Conservation (phyloP, 106 monocot genomes). For the Chionographis japonica region DNA sequence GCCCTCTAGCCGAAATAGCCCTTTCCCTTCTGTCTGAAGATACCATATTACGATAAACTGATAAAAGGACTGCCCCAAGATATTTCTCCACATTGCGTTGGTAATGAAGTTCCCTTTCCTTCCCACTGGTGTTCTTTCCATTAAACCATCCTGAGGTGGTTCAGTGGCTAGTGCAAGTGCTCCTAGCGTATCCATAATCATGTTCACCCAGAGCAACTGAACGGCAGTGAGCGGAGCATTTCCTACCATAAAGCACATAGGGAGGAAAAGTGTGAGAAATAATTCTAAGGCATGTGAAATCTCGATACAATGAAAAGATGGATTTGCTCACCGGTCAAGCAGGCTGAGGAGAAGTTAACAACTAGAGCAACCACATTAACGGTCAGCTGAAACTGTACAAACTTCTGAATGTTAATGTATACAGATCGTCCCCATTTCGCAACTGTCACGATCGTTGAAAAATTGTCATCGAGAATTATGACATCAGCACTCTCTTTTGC, state of each 20-base stretch:
- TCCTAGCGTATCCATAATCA: conserved; percentile 98
- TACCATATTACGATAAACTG: conserved; percentile 88
- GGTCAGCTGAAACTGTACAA: conserved; percentile 96
- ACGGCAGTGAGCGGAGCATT: conserved; percentile 91
- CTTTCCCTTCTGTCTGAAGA: conserved; percentile 73
- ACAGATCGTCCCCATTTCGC: conserved; percentile 98
- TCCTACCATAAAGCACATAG: conserved; percentile 32
- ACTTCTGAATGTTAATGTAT: conserved; percentile 96
- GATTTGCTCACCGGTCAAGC: conserved; percentile 59
- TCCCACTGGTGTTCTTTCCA: conserved; percentile 84
- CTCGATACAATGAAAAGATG: neutral
- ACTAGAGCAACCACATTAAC: conserved; percentile 89
- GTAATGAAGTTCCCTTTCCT: conserved; percentile 85
- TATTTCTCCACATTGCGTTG: conserved; percentile 96
- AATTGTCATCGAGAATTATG: conserved; percentile 96
- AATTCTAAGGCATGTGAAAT: neutral
- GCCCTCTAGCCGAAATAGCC: conserved; percentile 55
- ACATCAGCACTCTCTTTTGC: conserved; percentile 99
- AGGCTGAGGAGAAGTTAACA: conserved; percentile 93
- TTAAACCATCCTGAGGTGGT: conserved; percentile 77
- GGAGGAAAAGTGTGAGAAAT: conserved; percentile 9
- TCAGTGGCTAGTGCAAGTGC: conserved; percentile 95
- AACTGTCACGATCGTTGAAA: conserved; percentile 92
- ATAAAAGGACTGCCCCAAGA: conserved; percentile 76
- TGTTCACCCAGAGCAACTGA: conserved; percentile 95